Evolutionary conservation across 1,284 basidiomycete species (phyloP).

Genomic region (Pseudozyma thailandica): DNA sequence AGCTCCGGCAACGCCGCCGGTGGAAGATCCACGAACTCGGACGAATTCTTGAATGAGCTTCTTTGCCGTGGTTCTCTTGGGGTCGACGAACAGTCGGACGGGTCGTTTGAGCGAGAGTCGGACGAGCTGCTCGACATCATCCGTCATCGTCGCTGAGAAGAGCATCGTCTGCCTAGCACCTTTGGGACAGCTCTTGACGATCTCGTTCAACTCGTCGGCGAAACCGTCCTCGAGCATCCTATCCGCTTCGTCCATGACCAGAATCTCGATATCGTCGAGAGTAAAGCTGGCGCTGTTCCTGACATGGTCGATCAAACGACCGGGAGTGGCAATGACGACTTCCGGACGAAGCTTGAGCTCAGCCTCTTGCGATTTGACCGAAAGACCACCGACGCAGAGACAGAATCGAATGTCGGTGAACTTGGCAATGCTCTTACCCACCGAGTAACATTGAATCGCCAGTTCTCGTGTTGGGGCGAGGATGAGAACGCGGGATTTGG

Average conservation of each 20-base stretch:
- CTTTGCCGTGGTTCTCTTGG: slow-evolving; percentile 85
- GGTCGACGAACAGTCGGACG: slow-evolving; percentile 88
- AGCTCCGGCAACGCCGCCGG: slow-evolving; percentile 68
- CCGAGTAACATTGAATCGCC: slow-evolving; percentile 96
- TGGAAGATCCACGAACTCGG: slow-evolving; percentile 51
- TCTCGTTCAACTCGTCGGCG: slow-evolving; percentile 93
- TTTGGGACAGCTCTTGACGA: slow-evolving; percentile 86
- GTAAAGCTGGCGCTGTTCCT: slow-evolving; percentile 94
- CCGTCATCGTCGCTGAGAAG: slow-evolving; percentile 99
- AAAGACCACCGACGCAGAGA: slow-evolving; percentile 93
- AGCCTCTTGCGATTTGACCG: slow-evolving; percentile 95
- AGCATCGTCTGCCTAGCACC: slow-evolving; percentile 73
- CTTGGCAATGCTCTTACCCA: slow-evolving; percentile 89
- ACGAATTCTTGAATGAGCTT: slow-evolving; percentile 92
- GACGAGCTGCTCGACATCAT: slow-evolving; percentile 91
- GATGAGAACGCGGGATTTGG: slow-evolving; percentile 92
- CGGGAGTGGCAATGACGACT: slow-evolving; percentile 97
- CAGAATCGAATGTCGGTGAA: slow-evolving; percentile 91
- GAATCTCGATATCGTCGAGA: slow-evolving; percentile 93
- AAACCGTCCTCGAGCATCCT: slow-evolving; percentile 98
- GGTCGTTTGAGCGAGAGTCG: slow-evolving; percentile 88
- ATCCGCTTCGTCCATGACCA: slow-evolving; percentile 99
- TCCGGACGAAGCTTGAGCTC: slow-evolving; percentile 94
- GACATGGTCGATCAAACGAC: slow-evolving; percentile 95
- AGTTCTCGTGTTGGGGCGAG: slow-evolving; percentile 95